Conservation (phyloP, 164 flowering plant genomes). For the Berberis thunbergii region DNA sequence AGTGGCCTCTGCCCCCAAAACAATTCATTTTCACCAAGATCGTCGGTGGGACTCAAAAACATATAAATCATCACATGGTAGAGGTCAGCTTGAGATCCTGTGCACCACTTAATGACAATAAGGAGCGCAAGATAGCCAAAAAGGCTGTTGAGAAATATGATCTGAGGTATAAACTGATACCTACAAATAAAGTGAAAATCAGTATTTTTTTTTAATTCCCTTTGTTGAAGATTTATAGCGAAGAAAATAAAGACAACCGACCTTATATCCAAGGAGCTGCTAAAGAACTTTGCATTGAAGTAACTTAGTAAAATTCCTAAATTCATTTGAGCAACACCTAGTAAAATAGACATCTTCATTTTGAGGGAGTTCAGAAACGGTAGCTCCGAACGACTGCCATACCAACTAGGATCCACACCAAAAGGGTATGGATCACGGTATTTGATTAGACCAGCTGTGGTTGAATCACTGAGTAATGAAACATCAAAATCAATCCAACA, state of each 20-base stretch:
- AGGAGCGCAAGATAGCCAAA: conserved; percentile 95
- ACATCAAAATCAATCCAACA: conserved; percentile 2
- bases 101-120: conserved; percentile 86
- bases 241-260: conserved; percentile 12
- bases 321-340: conserved; percentile 84
- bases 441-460: conserved; percentile 58
- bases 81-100: conserved; percentile 91
- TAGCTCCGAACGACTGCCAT: conserved; percentile 91
- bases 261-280: conserved; percentile 76
- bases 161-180: conserved; percentile 93
- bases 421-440: conserved; percentile 71
- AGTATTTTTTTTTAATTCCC: neutral
- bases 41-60: conserved; percentile 90
- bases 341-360: conserved; percentile 94
- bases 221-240: neutral
- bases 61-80: conserved; percentile 97
- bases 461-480: conserved; percentile 49
- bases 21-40: conserved; percentile 82
- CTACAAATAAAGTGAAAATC: conserved; percentile 27
- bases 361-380: conserved; percentile 90
- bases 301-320: conserved; percentile 78
- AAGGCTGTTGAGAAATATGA: conserved; percentile 85
- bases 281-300: conserved; percentile 72
- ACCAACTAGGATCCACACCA: conserved; percentile 97
- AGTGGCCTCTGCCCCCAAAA: conserved; percentile 90